These are phyloP conservation scores for Brasenia schreberi DNA, from an alignment of 164 flowering plant species.

Conservation along the genomic window DNA sequence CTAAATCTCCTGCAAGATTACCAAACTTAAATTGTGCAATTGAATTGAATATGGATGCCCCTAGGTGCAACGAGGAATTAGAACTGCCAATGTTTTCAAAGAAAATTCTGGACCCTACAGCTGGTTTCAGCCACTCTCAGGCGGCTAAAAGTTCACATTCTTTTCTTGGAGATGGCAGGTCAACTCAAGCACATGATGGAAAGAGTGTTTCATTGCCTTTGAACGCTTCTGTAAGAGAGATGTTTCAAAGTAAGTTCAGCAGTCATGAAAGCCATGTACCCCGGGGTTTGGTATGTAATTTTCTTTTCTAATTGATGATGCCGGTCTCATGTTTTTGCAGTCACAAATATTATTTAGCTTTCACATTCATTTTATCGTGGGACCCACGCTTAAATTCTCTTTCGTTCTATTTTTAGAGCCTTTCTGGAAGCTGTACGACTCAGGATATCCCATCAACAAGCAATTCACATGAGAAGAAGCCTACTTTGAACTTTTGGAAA, in stretches of 20 bases:
- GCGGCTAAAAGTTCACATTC: not conserved
- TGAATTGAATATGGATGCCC: constrained; percentile 5
- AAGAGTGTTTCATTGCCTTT: constrained; percentile 3
- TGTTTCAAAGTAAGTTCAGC: constrained; percentile 15
- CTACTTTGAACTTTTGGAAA: constrained; percentile 1
- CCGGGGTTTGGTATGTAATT: not conserved
- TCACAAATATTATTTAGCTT: not conserved
- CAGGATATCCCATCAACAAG: constrained; percentile 7
- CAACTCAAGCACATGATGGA: constrained; percentile 3
- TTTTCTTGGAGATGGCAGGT: constrained; percentile 5
- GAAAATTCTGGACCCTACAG: constrained; percentile 6
- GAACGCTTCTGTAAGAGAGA: constrained; percentile 5
- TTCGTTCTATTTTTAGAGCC: constrained; percentile 11
- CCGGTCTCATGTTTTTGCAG: not conserved
- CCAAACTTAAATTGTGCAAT: constrained; percentile 8
- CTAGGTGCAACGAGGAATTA: constrained; percentile 2
- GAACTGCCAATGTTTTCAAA: constrained; percentile 6
- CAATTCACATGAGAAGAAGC: constrained; percentile 5
- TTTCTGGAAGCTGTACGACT: constrained; percentile 11
- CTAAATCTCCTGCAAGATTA: constrained; percentile 7
- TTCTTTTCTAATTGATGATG: not conserved
- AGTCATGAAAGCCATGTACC: not conserved
- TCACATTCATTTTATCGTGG: not conserved
- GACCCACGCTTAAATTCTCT: not conserved
- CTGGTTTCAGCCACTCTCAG: not conserved